phyloP scores from a whole-genome alignment of 2,329 filamentous ascomycete genomes.

The Verticillium longisporum region DNA sequence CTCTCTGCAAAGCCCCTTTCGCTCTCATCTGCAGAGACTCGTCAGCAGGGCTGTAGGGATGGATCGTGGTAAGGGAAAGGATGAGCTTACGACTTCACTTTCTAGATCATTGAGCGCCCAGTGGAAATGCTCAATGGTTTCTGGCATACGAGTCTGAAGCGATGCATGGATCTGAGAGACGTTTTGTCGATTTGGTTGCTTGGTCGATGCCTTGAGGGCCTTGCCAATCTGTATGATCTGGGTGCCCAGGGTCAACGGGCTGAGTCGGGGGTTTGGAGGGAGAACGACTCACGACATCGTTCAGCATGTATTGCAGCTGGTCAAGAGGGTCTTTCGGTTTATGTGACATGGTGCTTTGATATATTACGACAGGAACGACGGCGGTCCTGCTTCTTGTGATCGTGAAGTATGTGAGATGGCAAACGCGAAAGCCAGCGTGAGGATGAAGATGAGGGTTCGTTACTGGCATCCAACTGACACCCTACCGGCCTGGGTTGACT shows the following conservation, averaged over 20 bases:
- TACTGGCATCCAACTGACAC: not conserved
- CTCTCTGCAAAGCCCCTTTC: conserved; percentile 49
- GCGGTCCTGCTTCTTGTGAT: not conserved
- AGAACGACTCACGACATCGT: conserved; percentile 41
- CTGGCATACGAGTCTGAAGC: conserved; percentile 34
- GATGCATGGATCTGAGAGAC: conserved; percentile 21
- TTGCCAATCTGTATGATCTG: conserved; percentile 55
- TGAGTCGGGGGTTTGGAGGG: not conserved
- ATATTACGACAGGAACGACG: not conserved
- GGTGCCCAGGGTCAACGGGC: conserved; percentile 6
- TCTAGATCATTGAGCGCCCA: conserved; percentile 50
- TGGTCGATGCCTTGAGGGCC: conserved; percentile 42
- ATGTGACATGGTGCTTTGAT: conserved; percentile 19
- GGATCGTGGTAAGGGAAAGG: not conserved
- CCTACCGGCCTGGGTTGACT: not conserved
- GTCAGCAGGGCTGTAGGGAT: not conserved
- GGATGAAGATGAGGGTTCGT: not conserved
- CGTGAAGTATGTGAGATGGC: not conserved
- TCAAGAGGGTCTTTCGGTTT: conserved; percentile 33
- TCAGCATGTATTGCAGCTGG: conserved; percentile 44
- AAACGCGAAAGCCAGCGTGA: not conserved
- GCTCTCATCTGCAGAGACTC: conserved; percentile 31
- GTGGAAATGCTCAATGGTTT: conserved; percentile 43
- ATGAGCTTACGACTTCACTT: conserved; percentile 41
- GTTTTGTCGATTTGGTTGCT: conserved; percentile 33